Evolutionary conservation across 805 yeast genomes (phyloP), one percentile per base, ranked within the genome.

Genomic region (Nakazawaea ambrosiae): DNA sequence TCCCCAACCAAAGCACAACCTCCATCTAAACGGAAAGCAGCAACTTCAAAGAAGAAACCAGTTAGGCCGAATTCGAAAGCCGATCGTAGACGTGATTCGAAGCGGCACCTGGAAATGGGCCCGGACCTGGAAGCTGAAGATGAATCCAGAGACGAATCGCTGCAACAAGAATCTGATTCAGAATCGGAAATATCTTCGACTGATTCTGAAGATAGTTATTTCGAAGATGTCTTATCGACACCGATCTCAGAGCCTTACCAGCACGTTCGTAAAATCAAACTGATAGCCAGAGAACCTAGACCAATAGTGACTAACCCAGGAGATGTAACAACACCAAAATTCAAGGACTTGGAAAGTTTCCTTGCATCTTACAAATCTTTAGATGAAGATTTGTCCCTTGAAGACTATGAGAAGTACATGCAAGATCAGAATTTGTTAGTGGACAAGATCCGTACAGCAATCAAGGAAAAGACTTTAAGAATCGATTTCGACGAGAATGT

Each of bases 401-500:
- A 75, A 33, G 94, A 87, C 46, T 85, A 73, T 44, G 68, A 75
- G 1, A 57, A 57, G n/a, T 68, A 73, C 16, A 61, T 87, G 30
- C 49, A 55, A 1, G 73, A 71, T 20, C 92, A 86, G 46, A 54
- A 54, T 7, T 53, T 51, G 2, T 45, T 75, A 2, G 52, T 75
- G 19, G 52, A 50, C 12, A 63, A 55, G 41, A 72, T 74, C 38
- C 68, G 61, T 44, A 61, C 57, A 27, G 83, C 75, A 26, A 65
- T 73, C 3, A 52, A 64, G 17, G 55, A 51, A 43, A 66, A 66
- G 36, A 60, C 71, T 17, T 44, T 73, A 36, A 52, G 63, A 36
- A 56, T 78, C 42, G 76, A 70, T 45, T 49, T 58, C 6, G 65
- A 64, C 19, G 66, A 62, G 34, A 57, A 59, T 20, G 51, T 65